These are phyloP conservation scores for Boletus subcaerulescens DNA, from an alignment of 768 basidiomycete species.

Conservation along the genomic window DNA sequence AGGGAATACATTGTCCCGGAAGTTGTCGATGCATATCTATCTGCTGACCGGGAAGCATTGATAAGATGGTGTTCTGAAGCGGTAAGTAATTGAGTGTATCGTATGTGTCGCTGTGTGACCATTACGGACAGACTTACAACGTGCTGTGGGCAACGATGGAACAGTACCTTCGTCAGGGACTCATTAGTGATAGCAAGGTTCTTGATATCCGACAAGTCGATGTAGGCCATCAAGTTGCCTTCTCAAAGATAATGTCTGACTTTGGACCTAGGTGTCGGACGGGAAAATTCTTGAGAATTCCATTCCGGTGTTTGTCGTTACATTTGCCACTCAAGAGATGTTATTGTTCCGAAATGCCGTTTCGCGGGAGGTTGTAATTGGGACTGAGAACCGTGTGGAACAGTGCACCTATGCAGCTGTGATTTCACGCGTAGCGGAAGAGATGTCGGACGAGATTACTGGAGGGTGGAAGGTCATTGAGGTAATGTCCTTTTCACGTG, in stretches of 20 bases:
- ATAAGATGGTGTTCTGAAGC: conserved; percentile 94
- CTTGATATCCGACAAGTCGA: conserved; percentile 98
- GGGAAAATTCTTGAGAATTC: conserved; percentile 91
- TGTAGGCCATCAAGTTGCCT: conserved; percentile 45
- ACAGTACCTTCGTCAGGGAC: conserved; percentile 84
- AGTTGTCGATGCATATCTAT: conserved; percentile 93
- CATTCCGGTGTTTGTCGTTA: conserved; percentile 86
- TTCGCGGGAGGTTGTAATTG: conserved; percentile 82
- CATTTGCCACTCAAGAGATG: conserved; percentile 93
- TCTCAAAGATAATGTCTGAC: conserved; percentile 1
- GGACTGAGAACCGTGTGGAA: conserved; percentile 88
- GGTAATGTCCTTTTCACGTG: conserved; percentile 45
- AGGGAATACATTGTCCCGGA: conserved; percentile 98
- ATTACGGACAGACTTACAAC: conserved; percentile 76
- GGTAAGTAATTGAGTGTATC: conserved; percentile 45
- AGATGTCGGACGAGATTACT: conserved; percentile 88
- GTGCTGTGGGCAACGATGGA: conserved; percentile 99
- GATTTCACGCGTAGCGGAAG: conserved; percentile 82
- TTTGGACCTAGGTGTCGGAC: conserved; percentile 57
- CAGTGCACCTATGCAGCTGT: conserved; percentile 93
- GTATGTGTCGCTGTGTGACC: background rate
- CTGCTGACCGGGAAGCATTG: conserved; percentile 83
- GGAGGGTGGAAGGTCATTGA: conserved; percentile 98
- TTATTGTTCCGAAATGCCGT: conserved; percentile 87
- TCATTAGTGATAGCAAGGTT: conserved; percentile 90